phyloP scores from a whole-genome alignment of 192 early-diverging fungal genomes.

The Pecoramyces ruminantium region DNA sequence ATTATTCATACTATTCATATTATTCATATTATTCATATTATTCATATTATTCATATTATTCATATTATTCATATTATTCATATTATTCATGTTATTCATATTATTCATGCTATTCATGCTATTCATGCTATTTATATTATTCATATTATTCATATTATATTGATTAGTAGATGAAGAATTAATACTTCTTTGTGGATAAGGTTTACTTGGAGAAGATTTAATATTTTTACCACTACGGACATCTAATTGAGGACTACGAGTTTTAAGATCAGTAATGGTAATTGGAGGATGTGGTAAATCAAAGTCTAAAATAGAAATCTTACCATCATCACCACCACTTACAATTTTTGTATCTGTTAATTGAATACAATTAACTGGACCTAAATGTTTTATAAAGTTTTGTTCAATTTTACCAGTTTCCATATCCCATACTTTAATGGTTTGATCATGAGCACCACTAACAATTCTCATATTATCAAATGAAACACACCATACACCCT shows the following conservation, averaged over 20 bases:
- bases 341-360: conserved; percentile 78
- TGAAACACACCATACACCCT: conserved; percentile 66
- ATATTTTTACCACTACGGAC: no score
- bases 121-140: no score
- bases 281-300: background rate
- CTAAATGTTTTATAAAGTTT: conserved; percentile 42
- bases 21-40: background rate
- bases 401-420: conserved; percentile 45
- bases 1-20: background rate
- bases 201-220: no score
- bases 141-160: no score
- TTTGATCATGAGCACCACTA: conserved; percentile 45
- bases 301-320: conserved; percentile 69
- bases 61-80: background rate
- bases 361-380: conserved; percentile 63
- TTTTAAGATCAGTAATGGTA: background rate
- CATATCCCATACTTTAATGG: conserved; percentile 61
- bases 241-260: no score
- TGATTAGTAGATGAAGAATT: no score
- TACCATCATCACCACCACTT: conserved; percentile 69
- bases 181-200: no score
- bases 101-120: no score
- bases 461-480: conserved; percentile 60
- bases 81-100: no score
- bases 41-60: background rate